phyloP scores from a whole-genome alignment of 352 stramenopile species.

The Phytophthora citrophthora region DNA sequence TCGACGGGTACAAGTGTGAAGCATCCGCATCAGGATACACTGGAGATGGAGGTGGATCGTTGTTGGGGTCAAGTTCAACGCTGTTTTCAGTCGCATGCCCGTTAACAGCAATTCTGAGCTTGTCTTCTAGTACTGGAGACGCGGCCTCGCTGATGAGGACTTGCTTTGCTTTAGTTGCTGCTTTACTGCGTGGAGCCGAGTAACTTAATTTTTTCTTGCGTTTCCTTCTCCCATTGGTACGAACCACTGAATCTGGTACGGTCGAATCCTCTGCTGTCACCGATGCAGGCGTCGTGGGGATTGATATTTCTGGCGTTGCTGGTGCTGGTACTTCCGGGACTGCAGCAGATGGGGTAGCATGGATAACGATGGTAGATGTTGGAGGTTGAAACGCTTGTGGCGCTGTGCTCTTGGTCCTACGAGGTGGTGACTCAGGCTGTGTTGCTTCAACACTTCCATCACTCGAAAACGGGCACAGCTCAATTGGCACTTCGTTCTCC shows the following conservation, averaged over 20 bases:
- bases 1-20: slow-evolving; percentile 50
- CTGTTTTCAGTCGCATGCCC: slow-evolving; percentile 13
- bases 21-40: slow-evolving; percentile 49
- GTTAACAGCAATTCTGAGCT: slow-evolving; percentile 31
- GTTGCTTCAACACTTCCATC: slow-evolving; percentile 38
- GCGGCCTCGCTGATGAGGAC: slow-evolving; percentile 20
- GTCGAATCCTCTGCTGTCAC: slow-evolving; percentile 17
- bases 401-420: background rate
- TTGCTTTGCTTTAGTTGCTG: slow-evolving; percentile 19
- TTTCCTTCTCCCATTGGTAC: slow-evolving; percentile 38
- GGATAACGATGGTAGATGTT: background rate
- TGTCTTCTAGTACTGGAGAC: slow-evolving; percentile 30
- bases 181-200: slow-evolving; percentile 27
- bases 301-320: background rate
- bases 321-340: background rate
- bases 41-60: slow-evolving; percentile 39
- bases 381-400: slow-evolving; percentile 4
- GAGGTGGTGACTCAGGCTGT: slow-evolving; percentile 6
- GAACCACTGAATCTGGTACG: slow-evolving; percentile 1
- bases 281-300: slow-evolving; percentile 7
- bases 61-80: background rate
- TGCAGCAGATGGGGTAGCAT: slow-evolving; percentile 2
- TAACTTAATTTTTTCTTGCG: slow-evolving; percentile 53
- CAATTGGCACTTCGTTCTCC: slow-evolving; percentile 40
- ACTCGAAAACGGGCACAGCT: slow-evolving; percentile 44